Conservation (phyloP, 1,284 basidiomycete genomes). For the Polyporus tsugae region DNA sequence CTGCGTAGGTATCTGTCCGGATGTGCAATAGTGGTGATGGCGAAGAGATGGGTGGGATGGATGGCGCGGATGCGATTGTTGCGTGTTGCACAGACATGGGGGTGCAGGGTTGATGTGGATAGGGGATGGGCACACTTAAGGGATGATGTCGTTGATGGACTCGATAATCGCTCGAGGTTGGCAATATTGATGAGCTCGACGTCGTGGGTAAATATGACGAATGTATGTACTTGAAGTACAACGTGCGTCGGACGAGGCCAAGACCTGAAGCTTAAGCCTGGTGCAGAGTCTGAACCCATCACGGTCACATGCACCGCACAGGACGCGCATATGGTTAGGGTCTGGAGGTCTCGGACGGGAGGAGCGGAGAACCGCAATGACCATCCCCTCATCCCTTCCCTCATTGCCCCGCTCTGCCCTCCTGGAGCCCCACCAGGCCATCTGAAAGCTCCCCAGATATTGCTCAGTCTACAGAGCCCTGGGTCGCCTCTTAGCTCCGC, state of each 20-base stretch:
- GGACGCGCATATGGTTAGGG: conserved; percentile 20
- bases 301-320: conserved; percentile 28
- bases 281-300: too few species aligned
- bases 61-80: conserved; percentile 11
- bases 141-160: not conserved
- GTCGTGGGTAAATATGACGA: not conserved
- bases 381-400: not conserved
- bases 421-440: not conserved
- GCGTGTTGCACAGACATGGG: conserved; percentile 13
- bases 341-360: conserved; percentile 13
- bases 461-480: not conserved
- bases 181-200: not conserved
- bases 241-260: too few species aligned
- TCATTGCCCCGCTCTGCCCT: not conserved
- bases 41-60: not conserved
- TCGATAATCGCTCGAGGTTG: not conserved
- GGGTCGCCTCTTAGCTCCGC: not conserved
- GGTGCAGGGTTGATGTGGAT: conserved; percentile 4
- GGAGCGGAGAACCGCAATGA: not conserved
- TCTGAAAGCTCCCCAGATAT: not conserved
- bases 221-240: not conserved
- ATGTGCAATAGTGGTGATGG: conserved; percentile 25
- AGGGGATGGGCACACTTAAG: not conserved
- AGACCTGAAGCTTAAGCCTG: too few species aligned
- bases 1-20: conserved; percentile 33